Evolutionary conservation across 768 basidiomycete genomes (phyloP).

Genomic region (Saitozyma sp.): DNA sequence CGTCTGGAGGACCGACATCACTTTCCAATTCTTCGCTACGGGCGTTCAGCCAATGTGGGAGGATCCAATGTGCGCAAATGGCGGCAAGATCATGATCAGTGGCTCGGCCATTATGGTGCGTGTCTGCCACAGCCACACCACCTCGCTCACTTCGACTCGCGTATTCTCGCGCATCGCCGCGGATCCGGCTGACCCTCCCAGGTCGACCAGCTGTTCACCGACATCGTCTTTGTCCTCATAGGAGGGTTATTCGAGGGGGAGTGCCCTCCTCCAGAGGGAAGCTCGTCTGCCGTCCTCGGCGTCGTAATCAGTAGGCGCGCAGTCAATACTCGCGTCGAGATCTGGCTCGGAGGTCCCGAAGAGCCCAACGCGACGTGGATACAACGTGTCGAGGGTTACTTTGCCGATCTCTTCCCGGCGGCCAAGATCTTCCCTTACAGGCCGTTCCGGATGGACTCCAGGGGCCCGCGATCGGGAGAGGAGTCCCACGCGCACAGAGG

Average conservation of each 20-base stretch:
- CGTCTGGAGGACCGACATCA: slow-evolving; percentile 26
- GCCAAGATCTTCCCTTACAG: slow-evolving; percentile 19
- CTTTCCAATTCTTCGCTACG: slow-evolving; percentile 37
- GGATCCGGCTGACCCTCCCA: slow-evolving; percentile 13
- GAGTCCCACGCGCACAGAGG: no score
- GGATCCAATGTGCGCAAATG: slow-evolving; percentile 35
- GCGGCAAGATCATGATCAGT: slow-evolving; percentile 39
- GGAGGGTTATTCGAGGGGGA: slow-evolving; percentile 10
- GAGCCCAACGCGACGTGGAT: slow-evolving; percentile 20
- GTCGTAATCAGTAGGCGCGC: slow-evolving; percentile 9
- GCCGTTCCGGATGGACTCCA: slow-evolving; percentile 1
- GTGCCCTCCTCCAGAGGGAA: slow-evolving; percentile 6
- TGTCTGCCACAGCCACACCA: not conserved
- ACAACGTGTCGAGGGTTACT: slow-evolving; percentile 5
- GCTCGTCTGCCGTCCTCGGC: no score
- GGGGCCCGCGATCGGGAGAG: not conserved
- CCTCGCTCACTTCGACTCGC: not conserved
- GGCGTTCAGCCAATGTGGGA: slow-evolving; percentile 46
- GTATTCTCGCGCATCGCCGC: not conserved
- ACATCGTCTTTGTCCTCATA: slow-evolving; percentile 26
- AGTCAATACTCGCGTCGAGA: slow-evolving; percentile 31
- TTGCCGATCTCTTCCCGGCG: slow-evolving; percentile 1
- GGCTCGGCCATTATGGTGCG: slow-evolving; percentile 13
- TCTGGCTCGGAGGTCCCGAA: slow-evolving; percentile 31
- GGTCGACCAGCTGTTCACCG: slow-evolving; percentile 39